phyloP scores from a whole-genome alignment of 495 filamentous ascomycete genomes.

The Margaritispora aquatica region DNA sequence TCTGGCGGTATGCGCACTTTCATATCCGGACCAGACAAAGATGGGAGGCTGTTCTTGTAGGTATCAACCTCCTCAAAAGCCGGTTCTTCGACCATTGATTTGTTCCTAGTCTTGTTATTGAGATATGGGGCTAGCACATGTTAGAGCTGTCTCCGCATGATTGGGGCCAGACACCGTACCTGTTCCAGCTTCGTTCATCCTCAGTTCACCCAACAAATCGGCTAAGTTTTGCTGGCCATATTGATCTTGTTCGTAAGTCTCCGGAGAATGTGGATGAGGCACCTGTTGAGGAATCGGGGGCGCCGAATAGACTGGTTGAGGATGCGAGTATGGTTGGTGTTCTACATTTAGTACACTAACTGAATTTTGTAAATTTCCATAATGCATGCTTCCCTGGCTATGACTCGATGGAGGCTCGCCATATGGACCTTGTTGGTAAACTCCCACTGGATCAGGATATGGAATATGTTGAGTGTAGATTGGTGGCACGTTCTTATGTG shows the following conservation, averaged over 20 bases:
- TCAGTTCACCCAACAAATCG: constrained; percentile 77
- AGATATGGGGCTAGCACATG: constrained; percentile 69
- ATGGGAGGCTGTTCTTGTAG: constrained; percentile 50
- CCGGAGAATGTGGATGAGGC: constrained; percentile 32
- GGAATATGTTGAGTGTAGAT: constrained; percentile 24
- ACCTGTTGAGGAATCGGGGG: constrained; percentile 46
- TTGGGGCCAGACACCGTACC: constrained; percentile 48
- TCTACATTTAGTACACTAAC: constrained; percentile 36
- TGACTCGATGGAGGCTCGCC: constrained; percentile 32
- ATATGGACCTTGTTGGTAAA: constrained; percentile 42
- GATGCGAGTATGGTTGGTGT: constrained; percentile 35
- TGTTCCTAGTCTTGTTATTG: constrained; percentile 58
- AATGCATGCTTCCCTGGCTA: constrained; percentile 41
- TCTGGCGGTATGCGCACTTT: constrained; percentile 87
- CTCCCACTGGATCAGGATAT: constrained; percentile 20
- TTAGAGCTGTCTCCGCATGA: constrained; percentile 7
- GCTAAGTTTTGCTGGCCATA: constrained; percentile 67
- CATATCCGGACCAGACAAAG: constrained; percentile 58
- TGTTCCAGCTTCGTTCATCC: constrained; percentile 81
- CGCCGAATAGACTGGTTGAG: constrained; percentile 43
- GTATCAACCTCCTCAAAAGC: constrained; percentile 72
- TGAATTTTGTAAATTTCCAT: constrained; percentile 37
- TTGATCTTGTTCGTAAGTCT: constrained; percentile 52
- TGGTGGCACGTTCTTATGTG: constrained; percentile 21
- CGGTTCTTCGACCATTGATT: constrained; percentile 62